phyloP scores from a whole-genome alignment of 805 yeast species.

The Cyberlindnera samutprakarnensis region DNA sequence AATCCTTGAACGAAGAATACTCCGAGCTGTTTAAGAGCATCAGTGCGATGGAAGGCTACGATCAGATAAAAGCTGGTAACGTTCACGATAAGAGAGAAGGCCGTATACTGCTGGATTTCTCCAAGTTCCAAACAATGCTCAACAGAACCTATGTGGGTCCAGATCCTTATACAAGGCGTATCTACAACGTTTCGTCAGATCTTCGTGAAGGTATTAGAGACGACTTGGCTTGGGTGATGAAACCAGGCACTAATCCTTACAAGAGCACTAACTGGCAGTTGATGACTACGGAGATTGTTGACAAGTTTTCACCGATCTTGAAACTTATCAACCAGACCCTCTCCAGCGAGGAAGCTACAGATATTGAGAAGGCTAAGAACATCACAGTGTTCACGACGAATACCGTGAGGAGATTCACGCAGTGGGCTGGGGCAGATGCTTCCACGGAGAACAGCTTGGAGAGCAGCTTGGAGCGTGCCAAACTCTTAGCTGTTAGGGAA shows the following conservation, averaged over 20 bases:
- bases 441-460: neutral
- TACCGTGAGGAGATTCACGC: constrained; percentile 38
- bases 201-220: constrained; percentile 28
- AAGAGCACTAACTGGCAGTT: constrained; percentile 48
- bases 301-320: constrained; percentile 47
- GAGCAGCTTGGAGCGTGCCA: constrained; percentile 14
- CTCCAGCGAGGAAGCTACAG: constrained; percentile 1
- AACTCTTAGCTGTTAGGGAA: constrained; percentile 34
- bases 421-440: no score
- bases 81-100: constrained; percentile 40
- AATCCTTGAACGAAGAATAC: constrained; percentile 7
- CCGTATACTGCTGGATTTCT: constrained; percentile 43
- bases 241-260: constrained; percentile 30
- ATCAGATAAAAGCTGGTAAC: constrained; percentile 38
- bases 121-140: constrained; percentile 44
- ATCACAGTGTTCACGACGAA: constrained; percentile 35
- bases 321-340: constrained; percentile 31
- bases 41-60: constrained; percentile 31
- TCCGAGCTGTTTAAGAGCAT: constrained; percentile 14
- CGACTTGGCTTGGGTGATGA: constrained; percentile 26
- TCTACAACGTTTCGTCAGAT: constrained; percentile 28
- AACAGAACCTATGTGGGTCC: constrained; percentile 42
- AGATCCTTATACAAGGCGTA: constrained; percentile 38
- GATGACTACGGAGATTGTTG: constrained; percentile 38
- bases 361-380: constrained; percentile 19